Base-by-base conservation (phyloP, 345 rosid genomes). In the Noccaea caerulescens region DNA sequence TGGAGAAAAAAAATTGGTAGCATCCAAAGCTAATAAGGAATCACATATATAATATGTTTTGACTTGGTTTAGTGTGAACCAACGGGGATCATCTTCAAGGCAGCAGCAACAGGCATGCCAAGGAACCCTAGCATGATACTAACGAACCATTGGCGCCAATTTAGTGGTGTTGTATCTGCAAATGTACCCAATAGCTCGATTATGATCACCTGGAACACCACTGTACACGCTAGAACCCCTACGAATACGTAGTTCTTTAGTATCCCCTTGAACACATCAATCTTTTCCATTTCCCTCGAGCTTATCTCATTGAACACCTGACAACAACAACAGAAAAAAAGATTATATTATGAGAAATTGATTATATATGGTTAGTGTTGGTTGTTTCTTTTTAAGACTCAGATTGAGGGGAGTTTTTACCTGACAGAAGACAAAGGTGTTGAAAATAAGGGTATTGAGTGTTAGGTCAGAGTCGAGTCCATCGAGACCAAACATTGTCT, bases 41-140 rank as follows among this genome's bases (percentile, higher is more conserved):
- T 47, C 43, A 30, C 66, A 73, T 12, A 16, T 11, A 63, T 13
- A 18, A 37, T 32, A 4, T 30, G 34, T 33, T 0, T 4, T 1
- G 49, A 50, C 76, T 78, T 76, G 85, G 72, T 52, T 79, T 76
- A 87, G 72, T 52, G 72, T 13, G 84, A 77, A 18, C 85, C 86
- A 33, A 87, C 87, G 0, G 88, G 92, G 2, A 90, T 83, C 89
- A 86, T 79, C 79, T 93, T 93, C 69, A 90, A 56, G 66, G 81
- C 86, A 50, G 97, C 97, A 20, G 97, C 88, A 36, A 93, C 80
- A 34, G 98, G 98, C 98, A 93, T 90, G 52, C 97, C 97, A 11
- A 93, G 89, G 83, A 93, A 88, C 38, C 98, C 98, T 6, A 93
- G 82, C 50, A 83, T 58, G 33, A 93, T 44, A 51, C 87, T 85